Percentiles rank a stretch among this genome's conserved stretches.
Conservation (phyloP, 2,329 filamentous ascomycete species). For the Sporothrix luriei region DNA sequence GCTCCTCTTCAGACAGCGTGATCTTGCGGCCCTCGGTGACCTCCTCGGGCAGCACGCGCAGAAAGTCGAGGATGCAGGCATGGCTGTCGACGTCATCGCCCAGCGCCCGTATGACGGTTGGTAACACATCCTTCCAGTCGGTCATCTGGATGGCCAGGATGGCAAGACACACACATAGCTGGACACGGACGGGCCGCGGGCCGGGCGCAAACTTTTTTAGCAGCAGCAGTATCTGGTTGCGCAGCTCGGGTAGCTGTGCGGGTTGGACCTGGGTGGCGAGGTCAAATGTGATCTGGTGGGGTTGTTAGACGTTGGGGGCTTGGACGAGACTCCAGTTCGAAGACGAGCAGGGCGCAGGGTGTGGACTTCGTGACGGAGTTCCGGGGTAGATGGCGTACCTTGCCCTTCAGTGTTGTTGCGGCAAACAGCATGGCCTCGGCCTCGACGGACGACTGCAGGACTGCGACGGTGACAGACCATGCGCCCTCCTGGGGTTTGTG, state of each 20-base stretch:
- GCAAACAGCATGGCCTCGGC: slow-evolving; percentile 91
- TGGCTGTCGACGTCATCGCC: slow-evolving; percentile 76
- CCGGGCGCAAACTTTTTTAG: slow-evolving; percentile 80
- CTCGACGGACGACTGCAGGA: slow-evolving; percentile 79
- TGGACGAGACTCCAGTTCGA: not conserved
- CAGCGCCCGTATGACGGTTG: slow-evolving; percentile 76
- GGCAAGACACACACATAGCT: slow-evolving; percentile 91
- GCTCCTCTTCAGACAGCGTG: slow-evolving; percentile 96
- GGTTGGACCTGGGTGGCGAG: slow-evolving; percentile 79
- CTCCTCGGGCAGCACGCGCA: slow-evolving; percentile 96
- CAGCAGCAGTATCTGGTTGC: slow-evolving; percentile 80
- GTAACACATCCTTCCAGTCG: slow-evolving; percentile 90
- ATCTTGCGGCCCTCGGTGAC: slow-evolving; percentile 99
- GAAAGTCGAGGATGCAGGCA: slow-evolving; percentile 89
- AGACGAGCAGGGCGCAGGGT: slow-evolving; percentile 12
- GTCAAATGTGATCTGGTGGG: slow-evolving; percentile 86
- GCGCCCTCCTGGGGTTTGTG: slow-evolving; percentile 68
- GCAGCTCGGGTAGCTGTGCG: slow-evolving; percentile 72
- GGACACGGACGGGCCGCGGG: slow-evolving; percentile 81
- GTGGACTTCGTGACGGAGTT: not conserved
- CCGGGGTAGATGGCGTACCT: slow-evolving; percentile 60
- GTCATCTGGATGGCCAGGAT: slow-evolving; percentile 96
- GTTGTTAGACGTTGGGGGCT: not conserved
- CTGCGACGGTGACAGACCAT: slow-evolving; percentile 84
- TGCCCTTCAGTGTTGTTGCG: slow-evolving; percentile 95